These are phyloP conservation scores for Uncinocarpus reesii DNA, from an alignment of 2,329 filamentous ascomycete genomes.

Conservation along the genomic window DNA sequence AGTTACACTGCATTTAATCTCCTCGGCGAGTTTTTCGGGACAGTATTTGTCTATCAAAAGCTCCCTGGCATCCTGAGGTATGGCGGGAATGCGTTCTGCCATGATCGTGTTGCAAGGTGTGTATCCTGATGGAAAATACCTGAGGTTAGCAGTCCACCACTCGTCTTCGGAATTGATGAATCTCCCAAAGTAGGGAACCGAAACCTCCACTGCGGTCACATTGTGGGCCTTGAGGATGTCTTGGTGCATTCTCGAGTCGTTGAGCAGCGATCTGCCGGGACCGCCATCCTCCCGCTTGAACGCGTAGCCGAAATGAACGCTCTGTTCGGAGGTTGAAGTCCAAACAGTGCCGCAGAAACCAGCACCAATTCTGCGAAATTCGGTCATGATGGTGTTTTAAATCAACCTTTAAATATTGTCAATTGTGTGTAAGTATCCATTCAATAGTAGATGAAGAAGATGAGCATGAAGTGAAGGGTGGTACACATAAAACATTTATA, in stretches of 20 bases:
- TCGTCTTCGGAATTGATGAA: conserved; percentile 18
- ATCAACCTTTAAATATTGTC: too few relatives aligned
- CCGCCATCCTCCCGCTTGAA: conserved; percentile 31
- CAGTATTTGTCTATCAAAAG: conserved; percentile 30
- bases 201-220: conserved; percentile 12
- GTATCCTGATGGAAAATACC: conserved; percentile 23
- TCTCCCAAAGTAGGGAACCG: conserved; percentile 21
- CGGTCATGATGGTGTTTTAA: neutral
- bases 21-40: conserved; percentile 17
- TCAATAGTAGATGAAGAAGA: too few relatives aligned
- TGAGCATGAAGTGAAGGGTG: too few relatives aligned
- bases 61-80: conserved; percentile 21
- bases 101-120: conserved; percentile 28
- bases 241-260: conserved; percentile 28
- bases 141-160: conserved; percentile 25
- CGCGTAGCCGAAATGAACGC: conserved; percentile 13
- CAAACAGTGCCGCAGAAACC: conserved; percentile 29
- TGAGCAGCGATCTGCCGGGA: conserved; percentile 22
- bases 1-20: conserved; percentile 24
- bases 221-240: conserved; percentile 16
- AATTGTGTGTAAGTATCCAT: too few relatives aligned
- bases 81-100: conserved; percentile 29
- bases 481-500: too few relatives aligned
- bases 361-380: conserved; percentile 24
- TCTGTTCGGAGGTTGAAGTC: conserved; percentile 16